Evolutionary conservation across 352 stramenopile genomes (phyloP), one percentile per base, ranked within the genome.

Genomic region (Globisporangium abappressorium): DNA sequence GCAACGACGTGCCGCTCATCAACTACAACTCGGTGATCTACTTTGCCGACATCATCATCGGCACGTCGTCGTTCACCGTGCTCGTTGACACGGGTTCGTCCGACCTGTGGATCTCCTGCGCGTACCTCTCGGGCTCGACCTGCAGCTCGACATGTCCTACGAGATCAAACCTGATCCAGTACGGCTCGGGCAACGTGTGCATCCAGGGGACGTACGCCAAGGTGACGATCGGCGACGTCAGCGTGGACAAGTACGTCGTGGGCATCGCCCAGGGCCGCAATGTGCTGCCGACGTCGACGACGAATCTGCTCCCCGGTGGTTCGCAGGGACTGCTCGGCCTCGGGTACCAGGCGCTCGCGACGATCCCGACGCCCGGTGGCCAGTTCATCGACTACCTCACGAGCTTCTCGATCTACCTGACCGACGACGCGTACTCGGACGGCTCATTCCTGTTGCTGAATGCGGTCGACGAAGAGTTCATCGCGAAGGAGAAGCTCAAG

Each of bases 71-170:
- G 2, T 91, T 81, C 73, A 68, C 74, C 0, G 77, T 93, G 62
- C 75, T 87, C 24, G 74, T 93, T 22, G 85, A 94, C 73, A 94
- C 84, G 7, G 86, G 86, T 55, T 94, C 86, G 53, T 90, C 86
- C 15, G 84, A 94, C 69, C 70, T 91, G 8, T 94, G 86, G 84
- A 70, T 94, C 66, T 86, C 82, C 14, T 94, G 85, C 67, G 79
- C 79, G 51, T 85, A 79, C 70, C 66, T 89, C 53, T 74, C 61
- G 26, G 54, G 68, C 55, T 66, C 71, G 22, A 76, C 69, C 18
- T 93, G 85, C 61, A 28, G 62, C 43, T 71, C 66, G 9, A 68
- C 73, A n/a, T 94, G 85, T 54, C 84, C 85, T 0, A 65, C 61
- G 1, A 66, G 59, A 8, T 64, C 75, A 0, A 77, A 28, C 2